These are phyloP conservation scores for Barnettozyma pratensis DNA, from an alignment of 805 yeast genomes.

Conservation along the genomic window DNA sequence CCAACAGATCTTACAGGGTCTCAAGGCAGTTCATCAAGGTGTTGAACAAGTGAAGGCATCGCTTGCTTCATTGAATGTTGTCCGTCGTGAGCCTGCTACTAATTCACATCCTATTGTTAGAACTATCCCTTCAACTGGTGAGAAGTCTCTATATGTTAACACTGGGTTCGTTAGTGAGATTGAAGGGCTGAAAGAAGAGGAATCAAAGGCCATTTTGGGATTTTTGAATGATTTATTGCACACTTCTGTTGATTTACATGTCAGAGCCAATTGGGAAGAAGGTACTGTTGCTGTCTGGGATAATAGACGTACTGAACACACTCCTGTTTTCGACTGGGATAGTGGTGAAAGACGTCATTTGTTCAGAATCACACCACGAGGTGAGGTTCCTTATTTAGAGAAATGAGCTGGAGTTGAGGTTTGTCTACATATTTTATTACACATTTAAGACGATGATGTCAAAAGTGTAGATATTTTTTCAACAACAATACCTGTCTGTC, in stretches of 20 bases:
- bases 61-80: constrained; percentile 41
- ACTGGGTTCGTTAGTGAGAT: constrained; percentile 52
- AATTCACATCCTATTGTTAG: constrained; percentile 59
- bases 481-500: too few relatives aligned
- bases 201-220: constrained; percentile 48
- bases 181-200: constrained; percentile 61
- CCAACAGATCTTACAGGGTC: constrained; percentile 45
- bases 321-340: constrained; percentile 65
- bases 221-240: constrained; percentile 48
- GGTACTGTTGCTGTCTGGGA: constrained; percentile 66
- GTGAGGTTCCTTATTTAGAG: too few relatives aligned
- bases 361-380: too few relatives aligned
- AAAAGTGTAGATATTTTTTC: too few relatives aligned
- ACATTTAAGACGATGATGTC: too few relatives aligned
- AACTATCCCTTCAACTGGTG: constrained; percentile 57
- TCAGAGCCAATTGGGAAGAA: constrained; percentile 59
- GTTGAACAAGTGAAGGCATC: constrained; percentile 54
- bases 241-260: constrained; percentile 45
- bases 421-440: too few relatives aligned
- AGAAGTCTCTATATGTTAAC: constrained; percentile 48
- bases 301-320: constrained; percentile 55
- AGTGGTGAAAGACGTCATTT: too few relatives aligned
- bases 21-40: constrained; percentile 58
- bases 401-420: too few relatives aligned
- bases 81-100: constrained; percentile 50